Evolutionary conservation across 768 basidiomycete species (phyloP).

Genomic region (Pleurotus giganteus): DNA sequence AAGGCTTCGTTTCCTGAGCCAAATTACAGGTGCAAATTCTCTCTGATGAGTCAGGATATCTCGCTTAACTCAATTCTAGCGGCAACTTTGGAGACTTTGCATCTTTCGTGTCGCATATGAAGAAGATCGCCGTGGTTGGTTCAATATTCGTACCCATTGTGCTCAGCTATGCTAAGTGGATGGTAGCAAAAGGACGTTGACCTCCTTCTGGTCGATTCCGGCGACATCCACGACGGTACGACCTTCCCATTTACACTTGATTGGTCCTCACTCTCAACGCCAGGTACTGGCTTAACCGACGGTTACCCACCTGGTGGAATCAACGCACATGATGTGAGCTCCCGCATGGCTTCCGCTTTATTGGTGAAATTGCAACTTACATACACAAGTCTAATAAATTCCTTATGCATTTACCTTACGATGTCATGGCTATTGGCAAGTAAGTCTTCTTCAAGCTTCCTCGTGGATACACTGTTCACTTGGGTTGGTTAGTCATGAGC

Average conservation of each 20-base stretch:
- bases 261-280: not conserved
- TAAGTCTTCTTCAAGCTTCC: slow-evolving; percentile 28
- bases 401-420: slow-evolving; percentile 71
- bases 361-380: not conserved
- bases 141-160: not conserved
- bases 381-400: slow-evolving; percentile 76
- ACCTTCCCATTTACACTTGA: not conserved
- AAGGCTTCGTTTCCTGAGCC: slow-evolving; percentile 72
- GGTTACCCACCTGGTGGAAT: slow-evolving; percentile 67
- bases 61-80: not conserved
- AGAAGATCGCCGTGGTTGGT: slow-evolving; percentile 4
- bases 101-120: slow-evolving; percentile 18
- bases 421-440: slow-evolving; percentile 84
- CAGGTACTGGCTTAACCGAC: slow-evolving; percentile 75
- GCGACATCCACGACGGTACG: slow-evolving; percentile 70
- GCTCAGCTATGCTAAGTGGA: not conserved
- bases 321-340: slow-evolving; percentile 69
- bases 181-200: slow-evolving; percentile 68
- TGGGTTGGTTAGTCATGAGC: slow-evolving; percentile 57
- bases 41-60: not conserved
- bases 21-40: slow-evolving; percentile 53
- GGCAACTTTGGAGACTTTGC: slow-evolving; percentile 19
- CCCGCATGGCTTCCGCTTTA: not conserved
- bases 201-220: slow-evolving; percentile 77
- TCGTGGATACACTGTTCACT: not conserved